Percentiles rank a stretch among this genome's conserved stretches.
phyloP scores from a whole-genome alignment of 345 rosid genomes.

The Eucalyptus globulus region DNA sequence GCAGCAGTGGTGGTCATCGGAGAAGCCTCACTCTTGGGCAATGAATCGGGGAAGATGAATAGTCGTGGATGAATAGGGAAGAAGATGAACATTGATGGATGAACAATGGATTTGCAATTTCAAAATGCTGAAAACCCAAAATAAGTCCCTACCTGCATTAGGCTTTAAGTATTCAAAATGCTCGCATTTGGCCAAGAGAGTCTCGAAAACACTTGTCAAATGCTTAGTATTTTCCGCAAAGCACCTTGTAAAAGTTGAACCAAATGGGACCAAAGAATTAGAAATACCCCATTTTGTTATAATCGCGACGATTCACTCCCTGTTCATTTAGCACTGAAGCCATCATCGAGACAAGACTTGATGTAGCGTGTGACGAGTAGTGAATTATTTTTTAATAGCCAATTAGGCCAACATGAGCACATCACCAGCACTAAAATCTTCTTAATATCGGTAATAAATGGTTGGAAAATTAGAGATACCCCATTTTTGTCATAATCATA shows the following conservation, averaged over 20 bases:
- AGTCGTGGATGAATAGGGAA: too few species aligned
- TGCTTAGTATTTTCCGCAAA: too few species aligned
- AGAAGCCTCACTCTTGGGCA: too few species aligned
- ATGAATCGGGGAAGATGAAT: too few species aligned
- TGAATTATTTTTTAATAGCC: background rate
- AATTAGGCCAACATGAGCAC: background rate
- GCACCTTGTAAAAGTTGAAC: too few species aligned
- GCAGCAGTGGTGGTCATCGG: accelerated
- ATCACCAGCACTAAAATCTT: background rate
- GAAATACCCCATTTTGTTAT: background rate
- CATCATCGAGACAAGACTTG: background rate
- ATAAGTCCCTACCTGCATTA: too few species aligned
- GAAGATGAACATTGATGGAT: too few species aligned
- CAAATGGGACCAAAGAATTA: background rate
- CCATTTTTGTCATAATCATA: background rate
- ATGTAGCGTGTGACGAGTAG: background rate
- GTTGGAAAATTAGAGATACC: background rate
- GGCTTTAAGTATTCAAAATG: too few species aligned
- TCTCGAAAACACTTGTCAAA: too few species aligned
- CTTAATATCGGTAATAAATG: background rate
- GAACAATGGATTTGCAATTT: too few species aligned
- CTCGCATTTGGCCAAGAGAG: too few species aligned
- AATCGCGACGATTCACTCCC: background rate
- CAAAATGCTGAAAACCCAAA: too few species aligned
- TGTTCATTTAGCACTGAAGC: background rate